Evolutionary conservation across 2,329 filamentous ascomycete species (phyloP), one percentile per base, ranked within the genome.

Genomic region (Sarocladiaceae sp.): DNA sequence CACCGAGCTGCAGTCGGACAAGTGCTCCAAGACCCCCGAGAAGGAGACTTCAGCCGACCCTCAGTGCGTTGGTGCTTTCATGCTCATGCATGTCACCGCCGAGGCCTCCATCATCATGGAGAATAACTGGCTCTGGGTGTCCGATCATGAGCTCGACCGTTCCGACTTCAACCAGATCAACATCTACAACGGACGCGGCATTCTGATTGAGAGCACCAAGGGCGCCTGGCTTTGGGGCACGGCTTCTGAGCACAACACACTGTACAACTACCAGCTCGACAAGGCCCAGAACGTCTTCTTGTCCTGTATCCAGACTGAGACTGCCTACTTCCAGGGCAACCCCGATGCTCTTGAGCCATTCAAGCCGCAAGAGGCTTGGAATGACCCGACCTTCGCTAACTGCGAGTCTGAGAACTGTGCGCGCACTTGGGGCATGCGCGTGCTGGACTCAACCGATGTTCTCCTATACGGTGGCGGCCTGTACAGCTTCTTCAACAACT

Each of bases 401-500:
- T 45, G 44, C 34, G 29, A 20, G 3, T 11, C 19, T 9, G 41
- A 47, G 24, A 47, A 48, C 18, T 32, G 39, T 9, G 62, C 60
- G 47, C 54, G 58, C 10, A 68, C 70, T 4, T 78, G 73, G 71
- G 75, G 67, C 13, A 52, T 80, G 10, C 67, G 74, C 2, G 67
- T 80, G 43, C 51, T 77, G 24, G 63, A 73, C 47, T 71, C 67
- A 3, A 55, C 57, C 4, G 62, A 69, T 45, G 63, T 80, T 19
- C 55, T 68, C 23, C 55, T 73, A 15, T 74, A 80, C 46, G 72
- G 74, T 7, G 70, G 68, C 0, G 78, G 77, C 0, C 51, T 79
- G 3, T 82, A 82, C 59, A 70, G 64, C 42, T 82, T 79, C 66
- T 82, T 80, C 65, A 66, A 74, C 53, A 71, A 76, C 60, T 80